Evolutionary conservation across 495 filamentous ascomycete species (phyloP).

Genomic region (Darksidea phi): DNA sequence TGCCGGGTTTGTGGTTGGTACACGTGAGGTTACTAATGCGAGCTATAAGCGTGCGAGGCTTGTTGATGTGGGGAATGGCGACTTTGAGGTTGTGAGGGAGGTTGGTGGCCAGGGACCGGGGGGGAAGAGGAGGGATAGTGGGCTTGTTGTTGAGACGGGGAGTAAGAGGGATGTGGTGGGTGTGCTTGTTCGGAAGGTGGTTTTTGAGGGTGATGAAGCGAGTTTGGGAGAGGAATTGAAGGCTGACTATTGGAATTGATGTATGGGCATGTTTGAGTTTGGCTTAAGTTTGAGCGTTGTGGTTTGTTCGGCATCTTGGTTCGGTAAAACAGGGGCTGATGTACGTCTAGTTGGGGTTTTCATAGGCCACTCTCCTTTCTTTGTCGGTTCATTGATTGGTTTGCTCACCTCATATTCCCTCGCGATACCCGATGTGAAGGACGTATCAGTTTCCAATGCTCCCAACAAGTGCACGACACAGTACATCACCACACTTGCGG

Average conservation of each 20-base stretch:
- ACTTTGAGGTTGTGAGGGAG: constrained; percentile 24
- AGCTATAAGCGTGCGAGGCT: constrained; percentile 27
- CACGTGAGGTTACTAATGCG: constrained; percentile 20
- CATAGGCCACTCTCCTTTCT: too few relatives aligned
- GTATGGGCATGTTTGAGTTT: too few relatives aligned
- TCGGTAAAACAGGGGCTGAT: too few relatives aligned
- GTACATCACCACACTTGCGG: too few relatives aligned
- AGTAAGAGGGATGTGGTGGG: constrained; percentile 30
- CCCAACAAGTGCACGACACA: too few relatives aligned
- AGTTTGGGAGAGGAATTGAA: constrained; percentile 20
- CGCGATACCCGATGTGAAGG: too few relatives aligned
- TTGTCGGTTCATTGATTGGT: too few relatives aligned
- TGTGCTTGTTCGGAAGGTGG: constrained; percentile 14
- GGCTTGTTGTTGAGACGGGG: constrained; percentile 20
- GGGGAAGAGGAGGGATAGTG: constrained; percentile 23
- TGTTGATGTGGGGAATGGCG: constrained; percentile 15
- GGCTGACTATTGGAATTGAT: constrained; percentile 14
- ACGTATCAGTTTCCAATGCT: too few relatives aligned
- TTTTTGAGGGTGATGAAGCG: constrained; percentile 3
- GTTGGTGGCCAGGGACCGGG: constrained; percentile 11
- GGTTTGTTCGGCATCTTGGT: too few relatives aligned
- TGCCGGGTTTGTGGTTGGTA: constrained; percentile 17
- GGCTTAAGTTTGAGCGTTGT: too few relatives aligned
- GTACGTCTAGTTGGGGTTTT: too few relatives aligned
- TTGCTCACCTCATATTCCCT: too few relatives aligned